These are phyloP conservation scores for Globisporangium solare DNA, from an alignment of 352 stramenopile genomes.

Conservation along the genomic window DNA sequence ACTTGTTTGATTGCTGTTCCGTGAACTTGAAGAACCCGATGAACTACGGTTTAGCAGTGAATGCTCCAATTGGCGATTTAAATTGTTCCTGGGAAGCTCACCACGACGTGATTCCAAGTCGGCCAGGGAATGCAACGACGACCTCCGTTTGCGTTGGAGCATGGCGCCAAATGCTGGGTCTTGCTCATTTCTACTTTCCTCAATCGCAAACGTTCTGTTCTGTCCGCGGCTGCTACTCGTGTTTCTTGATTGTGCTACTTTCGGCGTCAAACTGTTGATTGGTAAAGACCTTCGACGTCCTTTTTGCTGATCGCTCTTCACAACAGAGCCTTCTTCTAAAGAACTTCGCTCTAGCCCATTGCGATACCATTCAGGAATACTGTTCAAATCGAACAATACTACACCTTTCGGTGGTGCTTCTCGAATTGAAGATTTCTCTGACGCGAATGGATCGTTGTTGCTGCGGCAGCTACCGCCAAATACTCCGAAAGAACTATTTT, in stretches of 20 bases:
- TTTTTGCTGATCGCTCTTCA: conserved; percentile 8
- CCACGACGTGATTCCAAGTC: conserved; percentile 25
- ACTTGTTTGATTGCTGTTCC: no score
- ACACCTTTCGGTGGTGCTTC: conserved; percentile 23
- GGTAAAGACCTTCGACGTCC: conserved; percentile 35
- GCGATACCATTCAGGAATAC: conserved; percentile 19
- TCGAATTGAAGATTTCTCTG: conserved; percentile 4
- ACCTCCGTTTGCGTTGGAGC: not conserved
- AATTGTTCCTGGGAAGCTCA: no score
- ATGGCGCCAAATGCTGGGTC: not conserved
- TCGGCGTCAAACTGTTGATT: conserved; percentile 29
- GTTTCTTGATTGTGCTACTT: conserved; percentile 12
- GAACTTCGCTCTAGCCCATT: conserved; percentile 11
- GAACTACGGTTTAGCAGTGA: no score
- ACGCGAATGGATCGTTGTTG: conserved; percentile 6
- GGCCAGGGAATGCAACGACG: conserved; percentile 43
- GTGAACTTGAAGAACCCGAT: no score
- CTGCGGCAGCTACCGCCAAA: not conserved
- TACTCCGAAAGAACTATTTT: not conserved
- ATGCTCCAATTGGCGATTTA: no score
- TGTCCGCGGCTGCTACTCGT: not conserved
- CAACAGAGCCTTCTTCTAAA: conserved; percentile 1
- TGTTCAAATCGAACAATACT: conserved; percentile 45
- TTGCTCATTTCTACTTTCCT: conserved; percentile 5
- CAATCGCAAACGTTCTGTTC: not conserved